phyloP scores from a whole-genome alignment of 352 stramenopile genomes.

The Phytopythium boreale region DNA sequence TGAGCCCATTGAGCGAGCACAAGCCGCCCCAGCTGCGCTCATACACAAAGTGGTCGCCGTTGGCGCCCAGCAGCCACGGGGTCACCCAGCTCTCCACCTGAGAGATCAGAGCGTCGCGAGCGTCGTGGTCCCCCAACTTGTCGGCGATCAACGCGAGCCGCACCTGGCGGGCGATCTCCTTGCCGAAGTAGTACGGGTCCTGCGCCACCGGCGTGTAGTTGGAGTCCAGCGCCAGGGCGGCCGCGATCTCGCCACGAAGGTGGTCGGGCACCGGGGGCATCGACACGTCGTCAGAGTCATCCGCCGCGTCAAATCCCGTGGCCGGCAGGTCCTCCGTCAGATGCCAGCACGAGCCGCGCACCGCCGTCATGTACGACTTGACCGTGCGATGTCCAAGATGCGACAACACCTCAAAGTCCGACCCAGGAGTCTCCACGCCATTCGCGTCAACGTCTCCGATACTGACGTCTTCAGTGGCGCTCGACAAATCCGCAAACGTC shows the following conservation, averaged over 20 bases:
- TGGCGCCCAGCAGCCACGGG: conserved; percentile 76
- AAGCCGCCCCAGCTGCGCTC: conserved; percentile 92
- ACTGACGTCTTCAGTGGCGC: conserved; percentile 6
- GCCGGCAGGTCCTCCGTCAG: conserved; percentile 55
- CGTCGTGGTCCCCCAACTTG: conserved; percentile 41
- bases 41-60: conserved; percentile 89
- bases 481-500: conserved; percentile 25
- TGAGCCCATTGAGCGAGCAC: conserved; percentile 89
- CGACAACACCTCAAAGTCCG: conserved; percentile 37
- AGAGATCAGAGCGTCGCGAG: conserved; percentile 56
- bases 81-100: conserved; percentile 65
- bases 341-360: conserved; percentile 59
- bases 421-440: conserved; percentile 5
- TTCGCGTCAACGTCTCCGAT: not conserved
- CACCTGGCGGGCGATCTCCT: conserved; percentile 77
- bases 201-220: conserved; percentile 59
- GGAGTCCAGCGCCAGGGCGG: conserved; percentile 57
- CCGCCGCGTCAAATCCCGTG: conserved; percentile 40
- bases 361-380: conserved; percentile 80
- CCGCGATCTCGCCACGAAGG: conserved; percentile 44
- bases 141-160: conserved; percentile 82
- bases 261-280: conserved; percentile 4
- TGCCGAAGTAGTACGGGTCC: conserved; percentile 87
- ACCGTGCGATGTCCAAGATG: conserved; percentile 62
- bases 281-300: conserved; percentile 15